Evolutionary conservation across 2,329 filamentous ascomycete species (phyloP), one percentile per base, ranked within the genome.

Genomic region (Colletotrichum godetiae): DNA sequence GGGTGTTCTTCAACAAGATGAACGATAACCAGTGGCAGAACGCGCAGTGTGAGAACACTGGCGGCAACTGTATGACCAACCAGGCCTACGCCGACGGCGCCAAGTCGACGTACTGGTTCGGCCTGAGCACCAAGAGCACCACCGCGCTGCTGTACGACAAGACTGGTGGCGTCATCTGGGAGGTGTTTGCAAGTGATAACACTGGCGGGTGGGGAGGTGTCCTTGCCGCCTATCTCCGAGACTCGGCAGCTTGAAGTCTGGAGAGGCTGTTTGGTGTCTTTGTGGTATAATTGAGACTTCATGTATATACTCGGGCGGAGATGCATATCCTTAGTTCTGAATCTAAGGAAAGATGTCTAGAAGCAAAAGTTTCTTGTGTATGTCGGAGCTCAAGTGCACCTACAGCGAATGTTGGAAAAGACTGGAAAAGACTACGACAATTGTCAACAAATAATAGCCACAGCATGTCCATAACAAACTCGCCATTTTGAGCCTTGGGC

Each of bases 1-100:
- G 82, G 81, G 78, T 78, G 31, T 83, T 82, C 67, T 83, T 80
- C 76, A 79, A 83, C 69, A 73, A 68, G n/a, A 80, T 80, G 79
- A 75, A 73, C 42, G 75, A 78, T 58, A 76, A 76, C 35, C 15
- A 46, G 55, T 78, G 72, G 73, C 61, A 68, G 33, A 77, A 78
- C 65, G 61, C 77, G 31, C 63, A 75, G 65, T 80, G 79, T 57
- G 64, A 67, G 2, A 66, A 68, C 22, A 78, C 76, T 22, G 67
- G 76, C 7, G 78, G 76, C 19, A 76, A 78, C 37, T 82, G 80
- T 49, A 73, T 73, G 67, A 72, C 56, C 37, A 73, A 73, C 22
- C 71, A 72, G 78, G 78, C 76, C 29, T 80, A 76, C 37, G 76
- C 79, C 31, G 75, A 77, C 42, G 75, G 76, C 22, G 76, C 76